Percentiles rank a stretch among this genome's conserved stretches.
These are phyloP conservation scores for Lactifluus subvellereus DNA, from an alignment of 768 basidiomycete genomes.

Conservation along the genomic window DNA sequence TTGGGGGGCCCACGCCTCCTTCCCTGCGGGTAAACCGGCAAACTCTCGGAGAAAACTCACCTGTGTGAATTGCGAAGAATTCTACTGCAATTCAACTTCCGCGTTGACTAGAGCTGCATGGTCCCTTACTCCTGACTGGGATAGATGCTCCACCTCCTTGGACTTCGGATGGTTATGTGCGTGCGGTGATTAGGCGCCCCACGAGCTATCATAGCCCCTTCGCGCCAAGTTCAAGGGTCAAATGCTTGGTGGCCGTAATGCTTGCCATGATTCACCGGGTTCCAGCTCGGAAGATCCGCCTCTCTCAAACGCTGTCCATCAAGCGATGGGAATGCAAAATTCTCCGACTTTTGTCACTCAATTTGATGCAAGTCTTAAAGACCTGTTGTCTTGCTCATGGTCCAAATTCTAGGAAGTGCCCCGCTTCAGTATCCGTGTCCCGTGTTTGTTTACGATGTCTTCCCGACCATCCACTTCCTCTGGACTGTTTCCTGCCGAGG, in stretches of 20 bases:
- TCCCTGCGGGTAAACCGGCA: background rate
- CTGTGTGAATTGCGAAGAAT: background rate
- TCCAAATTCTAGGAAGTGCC: background rate
- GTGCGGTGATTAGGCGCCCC: constrained; percentile 15
- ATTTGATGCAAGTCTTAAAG: constrained; percentile 9
- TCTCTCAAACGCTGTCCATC: background rate
- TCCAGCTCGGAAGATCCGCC: background rate
- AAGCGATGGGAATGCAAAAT: background rate
- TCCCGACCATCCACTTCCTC: background rate
- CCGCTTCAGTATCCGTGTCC: background rate
- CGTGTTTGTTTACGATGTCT: constrained; percentile 1
- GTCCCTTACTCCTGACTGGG: background rate
- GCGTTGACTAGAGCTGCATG: background rate
- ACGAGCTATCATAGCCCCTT: background rate
- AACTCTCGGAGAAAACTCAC: constrained; percentile 1
- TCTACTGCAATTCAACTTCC: constrained; percentile 8
- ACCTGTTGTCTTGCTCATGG: background rate
- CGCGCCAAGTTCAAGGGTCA: constrained; percentile 13
- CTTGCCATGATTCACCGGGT: constrained; percentile 3
- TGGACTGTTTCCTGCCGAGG: background rate
- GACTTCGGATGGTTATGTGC: constrained; percentile 18
- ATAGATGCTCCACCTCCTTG: constrained; percentile 15
- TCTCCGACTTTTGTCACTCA: background rate
- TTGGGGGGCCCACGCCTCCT: background rate
- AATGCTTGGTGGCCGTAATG: constrained; percentile 6